These are phyloP conservation scores for Elasticomyces elasticus DNA, from an alignment of 495 filamentous ascomycete species.

Conservation along the genomic window DNA sequence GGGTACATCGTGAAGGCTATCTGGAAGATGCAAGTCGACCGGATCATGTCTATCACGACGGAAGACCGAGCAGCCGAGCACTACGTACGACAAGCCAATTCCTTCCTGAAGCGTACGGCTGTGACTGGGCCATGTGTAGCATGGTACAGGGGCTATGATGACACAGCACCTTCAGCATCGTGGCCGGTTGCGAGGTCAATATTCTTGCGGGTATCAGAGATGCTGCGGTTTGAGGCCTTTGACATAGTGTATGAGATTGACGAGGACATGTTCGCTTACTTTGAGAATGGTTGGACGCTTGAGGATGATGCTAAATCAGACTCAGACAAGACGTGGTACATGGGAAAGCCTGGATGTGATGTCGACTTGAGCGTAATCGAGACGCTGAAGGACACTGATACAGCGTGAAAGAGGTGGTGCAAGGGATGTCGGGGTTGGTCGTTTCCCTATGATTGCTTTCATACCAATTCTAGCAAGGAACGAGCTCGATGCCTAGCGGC, in stretches of 20 bases:
- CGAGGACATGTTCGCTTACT: conserved; percentile 12
- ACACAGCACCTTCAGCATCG: neutral
- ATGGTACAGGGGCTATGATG: conserved; percentile 13
- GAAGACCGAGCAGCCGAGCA: conserved; percentile 11
- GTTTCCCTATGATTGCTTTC: too few relatives aligned
- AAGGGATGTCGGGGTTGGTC: conserved; percentile 6
- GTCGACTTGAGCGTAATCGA: conserved; percentile 3
- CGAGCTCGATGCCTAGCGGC: too few relatives aligned
- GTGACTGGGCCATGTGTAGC: conserved; percentile 9
- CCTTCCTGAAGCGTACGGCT: conserved; percentile 9
- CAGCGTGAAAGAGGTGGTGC: conserved; percentile 5
- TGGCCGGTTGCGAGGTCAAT: conserved; percentile 5
- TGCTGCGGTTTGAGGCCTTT: conserved; percentile 10
- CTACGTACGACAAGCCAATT: conserved; percentile 7
- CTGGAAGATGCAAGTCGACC: conserved; percentile 9
- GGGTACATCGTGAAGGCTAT: conserved; percentile 13
- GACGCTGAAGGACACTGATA: conserved; percentile 4
- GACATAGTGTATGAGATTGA: conserved; percentile 11
- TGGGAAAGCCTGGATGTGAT: conserved; percentile 2
- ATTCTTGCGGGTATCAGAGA: conserved; percentile 9
- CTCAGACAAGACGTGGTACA: conserved; percentile 15
- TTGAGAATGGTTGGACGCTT: conserved; percentile 12
- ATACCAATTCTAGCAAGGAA: too few relatives aligned
- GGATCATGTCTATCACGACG: conserved; percentile 9
- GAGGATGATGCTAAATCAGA: conserved; percentile 6